Evolutionary conservation across 768 basidiomycete genomes (phyloP), one percentile per base, ranked within the genome.

Genomic region (Cystoderma amianthinum): DNA sequence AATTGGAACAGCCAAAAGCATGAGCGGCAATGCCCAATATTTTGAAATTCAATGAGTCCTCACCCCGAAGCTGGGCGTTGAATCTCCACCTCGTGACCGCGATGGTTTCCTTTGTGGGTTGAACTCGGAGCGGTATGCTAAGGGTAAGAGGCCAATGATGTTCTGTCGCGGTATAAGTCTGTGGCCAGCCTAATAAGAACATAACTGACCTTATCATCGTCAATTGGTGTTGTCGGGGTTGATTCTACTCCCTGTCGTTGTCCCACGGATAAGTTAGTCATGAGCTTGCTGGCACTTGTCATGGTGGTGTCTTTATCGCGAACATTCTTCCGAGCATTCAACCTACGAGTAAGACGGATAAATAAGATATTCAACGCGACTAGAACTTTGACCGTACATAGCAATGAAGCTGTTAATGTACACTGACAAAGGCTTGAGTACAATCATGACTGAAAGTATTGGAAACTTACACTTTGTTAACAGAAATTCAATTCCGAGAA

Each of bases 331-430:
- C 54, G 54, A 20, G 54, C 52, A 20, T 55, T 55, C 25, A 55
- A 48, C 54, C 54, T 55, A 23, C 16, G 43, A 23, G 16, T 11
- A 24, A n/a, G 18, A 12, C 22, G 21, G 39, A 37, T 3, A 19
- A 9, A 1, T 18, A 12, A 39, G 10, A 17, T 13, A 23, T 32
- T 12, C 13, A 17, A 40, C 22, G 22, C n/a, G 22, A 3, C 21
- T 17, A 15, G 9, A 28, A 13, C 12, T 5, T 9, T 33, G 9
- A n/a, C n/a, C 47, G 16, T 44, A 58, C 59, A 61, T 61, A 10
- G 59, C 57, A 18, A 61, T 45, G 41, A 54, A 60, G 37, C 59
- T 60, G 43, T 57, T 58, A 45, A 56, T 52, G 35, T 61, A 61
- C 13, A 60, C 59, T 61, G 39, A 15, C 15, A 15, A 13, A 19